phyloP scores from a whole-genome alignment of 2,329 filamentous ascomycete genomes.

The Penicillium olsonii region DNA sequence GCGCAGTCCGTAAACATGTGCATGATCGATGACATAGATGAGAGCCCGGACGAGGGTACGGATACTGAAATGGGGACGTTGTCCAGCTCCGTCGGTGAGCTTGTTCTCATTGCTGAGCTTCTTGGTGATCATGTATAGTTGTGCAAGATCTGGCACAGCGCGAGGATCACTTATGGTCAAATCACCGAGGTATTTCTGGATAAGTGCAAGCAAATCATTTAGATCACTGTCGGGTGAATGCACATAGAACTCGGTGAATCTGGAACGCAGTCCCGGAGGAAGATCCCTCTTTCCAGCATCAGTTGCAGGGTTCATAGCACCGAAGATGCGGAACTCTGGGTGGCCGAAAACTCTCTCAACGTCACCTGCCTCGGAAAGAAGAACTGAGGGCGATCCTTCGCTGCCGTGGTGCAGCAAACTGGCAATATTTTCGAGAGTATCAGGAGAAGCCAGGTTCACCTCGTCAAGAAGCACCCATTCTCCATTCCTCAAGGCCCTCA shows the following conservation, averaged over 20 bases:
- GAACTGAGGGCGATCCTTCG: slow-evolving; percentile 72
- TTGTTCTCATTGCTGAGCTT: slow-evolving; percentile 75
- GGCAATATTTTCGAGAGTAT: slow-evolving; percentile 90
- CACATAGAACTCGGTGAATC: slow-evolving; percentile 96
- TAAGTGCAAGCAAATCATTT: slow-evolving; percentile 83
- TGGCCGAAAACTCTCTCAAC: slow-evolving; percentile 88
- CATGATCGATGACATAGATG: slow-evolving; percentile 82
- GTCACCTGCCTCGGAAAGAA: slow-evolving; percentile 90
- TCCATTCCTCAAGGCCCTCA: slow-evolving; percentile 92
- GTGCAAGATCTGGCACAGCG: slow-evolving; percentile 76
- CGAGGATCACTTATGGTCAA: slow-evolving; percentile 71
- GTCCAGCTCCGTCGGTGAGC: slow-evolving; percentile 90
- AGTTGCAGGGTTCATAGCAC: slow-evolving; percentile 98
- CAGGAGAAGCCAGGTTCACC: slow-evolving; percentile 92
- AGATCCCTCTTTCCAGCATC: slow-evolving; percentile 96
- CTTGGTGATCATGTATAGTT: slow-evolving; percentile 86
- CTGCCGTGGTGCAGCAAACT: slow-evolving; percentile 78
- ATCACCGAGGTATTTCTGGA: slow-evolving; percentile 80
- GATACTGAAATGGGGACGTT: slow-evolving; percentile 95
- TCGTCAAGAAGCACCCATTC: slow-evolving; percentile 98
- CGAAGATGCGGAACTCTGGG: slow-evolving; percentile 92
- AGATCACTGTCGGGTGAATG: slow-evolving; percentile 83
- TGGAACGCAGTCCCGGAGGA: slow-evolving; percentile 80
- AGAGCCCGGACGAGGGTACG: slow-evolving; percentile 88
- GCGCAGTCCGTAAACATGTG: slow-evolving; percentile 79